Evolutionary conservation across 495 filamentous ascomycete genomes (phyloP), one percentile per base, ranked within the genome.

Genomic region (Penicillium parvum): DNA sequence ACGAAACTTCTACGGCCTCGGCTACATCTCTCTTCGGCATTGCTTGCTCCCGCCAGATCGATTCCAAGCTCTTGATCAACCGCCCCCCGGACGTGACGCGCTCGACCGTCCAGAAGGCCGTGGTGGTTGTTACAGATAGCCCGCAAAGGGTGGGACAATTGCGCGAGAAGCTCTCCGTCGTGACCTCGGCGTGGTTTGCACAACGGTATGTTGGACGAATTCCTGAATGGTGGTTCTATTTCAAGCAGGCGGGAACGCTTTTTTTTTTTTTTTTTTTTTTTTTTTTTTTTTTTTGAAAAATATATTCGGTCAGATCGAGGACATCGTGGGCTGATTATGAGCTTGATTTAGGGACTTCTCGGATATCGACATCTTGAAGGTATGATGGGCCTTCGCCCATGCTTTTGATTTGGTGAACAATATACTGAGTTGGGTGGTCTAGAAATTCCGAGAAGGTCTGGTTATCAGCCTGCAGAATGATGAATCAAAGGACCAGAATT

Each of bases 81-180:
- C 77, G 86, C 32, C 84, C 89, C 1, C 73, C 86, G 19, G 94
- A 97, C 37, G 92, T 97, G 40, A 98, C 92, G 6, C 76, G 92
- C 44, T 92, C 86, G 36, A 96, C 92, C 3, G 92, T 98, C 21
- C 92, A 98, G 61, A 98, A 98, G 66, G 92, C 92, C 6, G 89
- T 98, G n/a, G 90, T 97, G 40, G 90, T 95, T 34, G 88, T 97
- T 50, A 88, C 89, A 33, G 89, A 95, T 65, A 88, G 78, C 46
- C 92, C 92, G 30, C 83, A 86, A 52, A 77, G 80, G 57, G 84
- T 89, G 52, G 84, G 85, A 23, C 78, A 85, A 67, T 67, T 90
- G 53, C 78, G 88, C 57, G 88, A 95, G 67, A 84, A 88, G 58
- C 64, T 96, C 34, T 83, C 83, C 23, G 81, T 94, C 34, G 90